phyloP scores from a whole-genome alignment of 2,329 filamentous ascomycete genomes.

The Pyricularia grisea region DNA sequence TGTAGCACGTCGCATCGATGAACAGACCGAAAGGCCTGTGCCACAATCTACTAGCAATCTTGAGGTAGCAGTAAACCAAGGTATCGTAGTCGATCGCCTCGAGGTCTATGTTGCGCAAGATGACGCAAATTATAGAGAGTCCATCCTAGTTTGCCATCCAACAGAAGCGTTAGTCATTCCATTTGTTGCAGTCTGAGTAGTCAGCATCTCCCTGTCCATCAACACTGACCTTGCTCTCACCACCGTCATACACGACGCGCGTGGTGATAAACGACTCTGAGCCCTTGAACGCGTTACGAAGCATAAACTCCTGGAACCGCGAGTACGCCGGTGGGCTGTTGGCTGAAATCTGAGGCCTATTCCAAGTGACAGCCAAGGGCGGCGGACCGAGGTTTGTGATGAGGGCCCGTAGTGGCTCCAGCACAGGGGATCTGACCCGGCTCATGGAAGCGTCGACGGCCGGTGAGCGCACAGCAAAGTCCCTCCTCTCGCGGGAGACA shows the following conservation, averaged over 20 bases:
- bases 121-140: constrained; percentile 58
- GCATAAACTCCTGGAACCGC: constrained; percentile 64
- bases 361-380: constrained; percentile 60
- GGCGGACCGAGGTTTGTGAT: constrained; percentile 59
- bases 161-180: constrained; percentile 1
- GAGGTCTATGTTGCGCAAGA: constrained; percentile 57
- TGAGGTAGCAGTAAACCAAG: constrained; percentile 58
- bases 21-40: constrained; percentile 59
- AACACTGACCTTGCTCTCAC: constrained; percentile 50
- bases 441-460: constrained; percentile 31
- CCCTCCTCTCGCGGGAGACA: constrained; percentile 47
- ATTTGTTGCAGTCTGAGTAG: not conserved
- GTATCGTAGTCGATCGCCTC: constrained; percentile 58
- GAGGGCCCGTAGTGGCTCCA: constrained; percentile 50
- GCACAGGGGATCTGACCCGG: constrained; percentile 43
- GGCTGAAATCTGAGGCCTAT: constrained; percentile 52
- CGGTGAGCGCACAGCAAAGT: constrained; percentile 42
- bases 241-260: constrained; percentile 60
- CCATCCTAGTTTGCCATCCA: constrained; percentile 38
- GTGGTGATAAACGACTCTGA: constrained; percentile 56
- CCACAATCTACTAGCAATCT: constrained; percentile 63
- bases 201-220: not conserved
- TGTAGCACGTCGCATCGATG: constrained; percentile 62
- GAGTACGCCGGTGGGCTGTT: constrained; percentile 58
- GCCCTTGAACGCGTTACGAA: constrained; percentile 56